These are phyloP conservation scores for Rhizophagus clarus DNA, from an alignment of 192 early-diverging fungal genomes.

Conservation along the genomic window DNA sequence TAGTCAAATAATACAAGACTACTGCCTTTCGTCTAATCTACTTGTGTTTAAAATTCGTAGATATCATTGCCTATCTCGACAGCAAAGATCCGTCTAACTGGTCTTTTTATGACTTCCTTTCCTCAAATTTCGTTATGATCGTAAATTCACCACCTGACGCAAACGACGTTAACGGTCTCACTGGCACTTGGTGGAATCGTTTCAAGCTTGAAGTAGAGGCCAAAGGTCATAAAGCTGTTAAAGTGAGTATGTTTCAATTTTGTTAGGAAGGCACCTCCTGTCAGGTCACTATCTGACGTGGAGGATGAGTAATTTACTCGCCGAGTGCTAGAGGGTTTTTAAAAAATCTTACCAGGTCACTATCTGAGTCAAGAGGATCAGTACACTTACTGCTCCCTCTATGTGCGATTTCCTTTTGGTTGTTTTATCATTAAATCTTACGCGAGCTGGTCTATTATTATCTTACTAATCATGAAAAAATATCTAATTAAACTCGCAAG, in stretches of 20 bases:
- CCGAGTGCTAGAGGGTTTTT: not conserved
- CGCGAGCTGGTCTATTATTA: not conserved
- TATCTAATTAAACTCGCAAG: not conserved
- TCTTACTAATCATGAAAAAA: not conserved
- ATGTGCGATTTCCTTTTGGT: not conserved
- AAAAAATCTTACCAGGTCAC: not conserved
- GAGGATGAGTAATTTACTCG: slow-evolving; percentile 5
- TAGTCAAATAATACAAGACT: slow-evolving; percentile 33
- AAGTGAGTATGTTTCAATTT: not conserved
- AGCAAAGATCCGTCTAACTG: not conserved
- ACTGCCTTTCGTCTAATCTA: slow-evolving; percentile 5
- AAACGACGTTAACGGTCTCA: too few species aligned
- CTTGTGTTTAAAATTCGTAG: slow-evolving; percentile 19
- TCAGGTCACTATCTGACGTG: not conserved
- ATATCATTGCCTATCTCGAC: not conserved
- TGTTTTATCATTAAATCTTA: not conserved
- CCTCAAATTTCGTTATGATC: not conserved
- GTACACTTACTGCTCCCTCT: not conserved
- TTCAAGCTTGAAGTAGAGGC: too few species aligned
- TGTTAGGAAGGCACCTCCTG: not conserved
- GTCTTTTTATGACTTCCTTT: slow-evolving; percentile 20
- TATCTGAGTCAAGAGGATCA: not conserved
- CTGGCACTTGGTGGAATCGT: too few species aligned
- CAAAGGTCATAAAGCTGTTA: not conserved
- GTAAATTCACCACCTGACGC: not conserved